Percentiles rank a stretch among this genome's conserved stretches.
Evolutionary conservation across 2,329 filamentous ascomycete species (phyloP).

Genomic region (Endoconidiophora laricicola): DNA sequence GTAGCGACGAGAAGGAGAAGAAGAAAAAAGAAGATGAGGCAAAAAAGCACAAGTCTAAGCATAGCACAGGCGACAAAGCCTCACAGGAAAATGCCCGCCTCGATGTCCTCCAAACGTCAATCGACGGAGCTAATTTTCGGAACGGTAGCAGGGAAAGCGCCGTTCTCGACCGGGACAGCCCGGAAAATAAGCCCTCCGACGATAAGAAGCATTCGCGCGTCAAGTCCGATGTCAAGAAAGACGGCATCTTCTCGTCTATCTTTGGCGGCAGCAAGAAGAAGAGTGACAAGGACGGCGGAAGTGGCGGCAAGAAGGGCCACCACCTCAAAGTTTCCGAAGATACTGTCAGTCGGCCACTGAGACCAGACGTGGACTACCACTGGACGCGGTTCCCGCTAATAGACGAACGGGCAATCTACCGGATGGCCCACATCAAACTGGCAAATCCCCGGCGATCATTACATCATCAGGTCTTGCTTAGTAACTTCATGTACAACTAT

Average conservation of each 20-base stretch:
- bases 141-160: conserved; percentile 64
- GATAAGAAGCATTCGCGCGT: conserved; percentile 72
- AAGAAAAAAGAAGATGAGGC: conserved; percentile 42
- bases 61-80: conserved; percentile 29
- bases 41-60: conserved; percentile 51
- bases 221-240: conserved; percentile 68
- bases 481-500: conserved; percentile 99
- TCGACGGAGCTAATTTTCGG: conserved; percentile 41
- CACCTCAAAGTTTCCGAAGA: conserved; percentile 68
- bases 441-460: conserved; percentile 88
- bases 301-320: conserved; percentile 47
- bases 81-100: conserved; percentile 55
- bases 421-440: conserved; percentile 97
- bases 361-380: conserved; percentile 83
- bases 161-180: conserved; percentile 60
- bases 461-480: conserved; percentile 86
- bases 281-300: conserved; percentile 50
- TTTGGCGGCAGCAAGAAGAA: conserved; percentile 87
- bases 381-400: conserved; percentile 92
- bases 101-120: conserved; percentile 74
- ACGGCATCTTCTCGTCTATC: conserved; percentile 85
- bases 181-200: conserved; percentile 60
- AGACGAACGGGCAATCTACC: conserved; percentile 91
- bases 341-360: conserved; percentile 50
- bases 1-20: conserved; percentile 52